Percentiles rank a stretch among this genome's conserved stretches.
Conservation (phyloP, 2,329 filamentous ascomycete genomes). For the Aspergillus persii region DNA sequence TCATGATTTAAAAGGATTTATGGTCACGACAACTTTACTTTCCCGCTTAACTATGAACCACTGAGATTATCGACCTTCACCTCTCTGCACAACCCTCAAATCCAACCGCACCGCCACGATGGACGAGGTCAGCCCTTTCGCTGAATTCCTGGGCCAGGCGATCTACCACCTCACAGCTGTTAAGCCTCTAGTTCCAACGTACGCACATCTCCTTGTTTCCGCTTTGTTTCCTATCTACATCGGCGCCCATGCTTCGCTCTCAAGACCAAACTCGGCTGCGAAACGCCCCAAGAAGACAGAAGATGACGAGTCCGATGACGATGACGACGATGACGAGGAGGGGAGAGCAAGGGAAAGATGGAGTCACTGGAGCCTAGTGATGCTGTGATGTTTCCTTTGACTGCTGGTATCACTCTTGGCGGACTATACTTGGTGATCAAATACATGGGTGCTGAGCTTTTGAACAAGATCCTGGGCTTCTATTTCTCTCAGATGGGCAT, state of each 20-base stretch:
- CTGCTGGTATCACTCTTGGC: slow-evolving; percentile 69
- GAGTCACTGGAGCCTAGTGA: slow-evolving; percentile 72
- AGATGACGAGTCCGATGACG: slow-evolving; percentile 45
- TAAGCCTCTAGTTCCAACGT: slow-evolving; percentile 53
- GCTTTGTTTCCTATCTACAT: slow-evolving; percentile 81
- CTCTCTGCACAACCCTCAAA: neutral
- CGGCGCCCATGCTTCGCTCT: slow-evolving; percentile 79
- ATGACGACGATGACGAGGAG: slow-evolving; percentile 49
- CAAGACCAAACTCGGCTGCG: slow-evolving; percentile 76
- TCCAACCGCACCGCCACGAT: slow-evolving; percentile 19
- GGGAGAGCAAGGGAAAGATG: slow-evolving; percentile 50
- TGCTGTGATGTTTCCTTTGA: slow-evolving; percentile 78
- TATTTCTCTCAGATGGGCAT: slow-evolving; percentile 81
- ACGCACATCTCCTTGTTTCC: slow-evolving; percentile 63
- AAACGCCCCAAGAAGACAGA: slow-evolving; percentile 54
- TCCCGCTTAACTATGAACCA: neutral
- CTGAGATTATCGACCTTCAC: neutral
- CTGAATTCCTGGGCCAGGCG: slow-evolving; percentile 39
- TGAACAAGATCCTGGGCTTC: slow-evolving; percentile 78
- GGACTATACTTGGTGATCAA: slow-evolving; percentile 86
- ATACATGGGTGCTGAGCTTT: slow-evolving; percentile 73
- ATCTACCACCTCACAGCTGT: slow-evolving; percentile 45
- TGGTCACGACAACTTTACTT: neutral
- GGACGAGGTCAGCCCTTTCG: slow-evolving; percentile 35
- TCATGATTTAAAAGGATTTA: slow-evolving; percentile 9